phyloP scores from a whole-genome alignment of 306 rosid genomes.

The Quercus robur region DNA sequence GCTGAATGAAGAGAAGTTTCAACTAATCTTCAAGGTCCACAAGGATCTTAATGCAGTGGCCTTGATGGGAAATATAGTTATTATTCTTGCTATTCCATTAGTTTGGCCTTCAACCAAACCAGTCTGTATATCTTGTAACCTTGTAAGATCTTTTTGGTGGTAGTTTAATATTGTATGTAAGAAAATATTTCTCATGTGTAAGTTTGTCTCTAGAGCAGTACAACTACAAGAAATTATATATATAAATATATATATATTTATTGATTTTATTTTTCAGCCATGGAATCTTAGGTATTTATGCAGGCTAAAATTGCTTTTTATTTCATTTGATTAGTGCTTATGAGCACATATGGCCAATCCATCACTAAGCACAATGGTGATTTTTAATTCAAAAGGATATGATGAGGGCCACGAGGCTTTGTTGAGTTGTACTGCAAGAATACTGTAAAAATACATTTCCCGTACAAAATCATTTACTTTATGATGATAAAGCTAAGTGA shows the following conservation, averaged over 20 bases:
- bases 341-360: neutral
- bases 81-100: neutral
- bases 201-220: neutral
- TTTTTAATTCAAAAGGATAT: neutral
- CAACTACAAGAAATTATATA: neutral
- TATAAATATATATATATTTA: neutral
- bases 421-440: neutral
- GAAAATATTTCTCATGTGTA: slow-evolving; percentile 6
- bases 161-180: neutral
- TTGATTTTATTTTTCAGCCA: neutral
- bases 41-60: neutral
- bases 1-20: neutral
- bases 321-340: neutral
- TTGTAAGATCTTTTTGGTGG: neutral
- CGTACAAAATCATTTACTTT: no score
- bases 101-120: slow-evolving; percentile 7
- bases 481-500: no score
- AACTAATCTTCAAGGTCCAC: slow-evolving; percentile 2
- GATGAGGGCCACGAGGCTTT: neutral
- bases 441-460: neutral
- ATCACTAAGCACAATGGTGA: neutral
- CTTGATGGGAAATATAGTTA: neutral
- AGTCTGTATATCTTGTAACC: slow-evolving; percentile 12
- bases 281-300: neutral
- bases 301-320: neutral